Percentiles rank a stretch among this genome's conserved stretches.
phyloP scores from a whole-genome alignment of 2,329 filamentous ascomycete species.

The Gnomoniopsis sp. region DNA sequence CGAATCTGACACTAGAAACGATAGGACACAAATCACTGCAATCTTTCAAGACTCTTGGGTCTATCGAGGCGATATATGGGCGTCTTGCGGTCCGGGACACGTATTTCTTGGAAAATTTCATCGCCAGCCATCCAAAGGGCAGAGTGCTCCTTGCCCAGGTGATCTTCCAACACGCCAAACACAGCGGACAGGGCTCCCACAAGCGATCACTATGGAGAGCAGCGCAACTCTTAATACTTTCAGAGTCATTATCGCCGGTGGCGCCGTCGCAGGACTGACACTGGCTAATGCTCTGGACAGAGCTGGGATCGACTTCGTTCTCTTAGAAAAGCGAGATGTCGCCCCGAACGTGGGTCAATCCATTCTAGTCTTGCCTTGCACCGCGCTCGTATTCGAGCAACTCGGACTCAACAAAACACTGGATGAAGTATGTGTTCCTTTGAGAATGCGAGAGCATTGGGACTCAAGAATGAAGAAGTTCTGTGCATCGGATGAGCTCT shows the following conservation, averaged over 20 bases:
- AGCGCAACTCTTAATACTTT: neutral
- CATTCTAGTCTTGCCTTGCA: constrained; percentile 42
- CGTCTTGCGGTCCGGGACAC: too few relatives aligned
- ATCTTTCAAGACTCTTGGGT: too few relatives aligned
- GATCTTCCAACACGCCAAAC: too few relatives aligned
- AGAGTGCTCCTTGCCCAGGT: too few relatives aligned
- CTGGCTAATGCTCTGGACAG: constrained; percentile 40
- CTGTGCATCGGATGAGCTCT: neutral
- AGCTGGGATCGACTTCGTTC: constrained; percentile 42
- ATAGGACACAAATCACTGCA: too few relatives aligned
- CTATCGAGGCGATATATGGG: too few relatives aligned
- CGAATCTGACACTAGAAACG: too few relatives aligned
- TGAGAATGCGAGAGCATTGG: neutral
- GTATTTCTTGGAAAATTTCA: too few relatives aligned
- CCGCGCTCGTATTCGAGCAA: constrained; percentile 46
- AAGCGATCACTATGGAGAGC: neutral
- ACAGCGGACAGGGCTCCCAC: neutral
- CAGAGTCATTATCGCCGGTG: constrained; percentile 45
- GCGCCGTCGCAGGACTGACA: constrained; percentile 42
- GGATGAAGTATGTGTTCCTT: neutral
- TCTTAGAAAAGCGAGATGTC: constrained; percentile 43
- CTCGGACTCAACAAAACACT: constrained; percentile 29
- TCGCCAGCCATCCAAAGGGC: too few relatives aligned
- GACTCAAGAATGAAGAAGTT: neutral
- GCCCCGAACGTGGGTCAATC: constrained; percentile 44